phyloP scores from a whole-genome alignment of 1,139 yeast genomes.

The Debaryomyces subglobosus region DNA sequence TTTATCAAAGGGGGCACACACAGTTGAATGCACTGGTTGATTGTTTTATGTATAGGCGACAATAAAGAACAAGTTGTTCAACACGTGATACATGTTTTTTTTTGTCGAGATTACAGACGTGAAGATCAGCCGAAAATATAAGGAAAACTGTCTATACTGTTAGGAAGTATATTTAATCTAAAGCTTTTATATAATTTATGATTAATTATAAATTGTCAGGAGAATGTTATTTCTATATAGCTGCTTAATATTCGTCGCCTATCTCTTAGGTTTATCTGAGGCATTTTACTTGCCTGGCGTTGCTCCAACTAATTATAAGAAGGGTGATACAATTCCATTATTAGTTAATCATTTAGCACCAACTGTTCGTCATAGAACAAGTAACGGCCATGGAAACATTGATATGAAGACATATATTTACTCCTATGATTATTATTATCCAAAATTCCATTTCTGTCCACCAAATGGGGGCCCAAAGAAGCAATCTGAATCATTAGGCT shows the following conservation, averaged over 20 bases:
- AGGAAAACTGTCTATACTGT: background rate
- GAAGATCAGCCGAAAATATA: background rate
- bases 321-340: conserved; percentile 73
- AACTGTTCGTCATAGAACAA: conserved; percentile 52
- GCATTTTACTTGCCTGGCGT: conserved; percentile 94
- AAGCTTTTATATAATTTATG: background rate
- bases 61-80: conserved; percentile 2
- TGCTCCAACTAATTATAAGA: conserved; percentile 84
- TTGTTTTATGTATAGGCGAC: background rate
- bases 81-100: conserved; percentile 6
- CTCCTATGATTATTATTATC: conserved; percentile 85
- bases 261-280: conserved; percentile 25
- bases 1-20: conserved; percentile 14
- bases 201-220: background rate
- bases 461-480: conserved; percentile 72
- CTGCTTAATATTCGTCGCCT: conserved; percentile 12
- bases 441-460: conserved; percentile 78
- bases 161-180: background rate
- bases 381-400: conserved; percentile 26
- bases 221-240: conserved; percentile 14
- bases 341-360: conserved; percentile 92
- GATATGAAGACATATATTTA: conserved; percentile 59
- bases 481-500: conserved; percentile 89
- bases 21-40: background rate
- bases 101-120: background rate